Conservation (phyloP, 2,329 filamentous ascomycete genomes). For the Phyllosticta citrichinensis region DNA sequence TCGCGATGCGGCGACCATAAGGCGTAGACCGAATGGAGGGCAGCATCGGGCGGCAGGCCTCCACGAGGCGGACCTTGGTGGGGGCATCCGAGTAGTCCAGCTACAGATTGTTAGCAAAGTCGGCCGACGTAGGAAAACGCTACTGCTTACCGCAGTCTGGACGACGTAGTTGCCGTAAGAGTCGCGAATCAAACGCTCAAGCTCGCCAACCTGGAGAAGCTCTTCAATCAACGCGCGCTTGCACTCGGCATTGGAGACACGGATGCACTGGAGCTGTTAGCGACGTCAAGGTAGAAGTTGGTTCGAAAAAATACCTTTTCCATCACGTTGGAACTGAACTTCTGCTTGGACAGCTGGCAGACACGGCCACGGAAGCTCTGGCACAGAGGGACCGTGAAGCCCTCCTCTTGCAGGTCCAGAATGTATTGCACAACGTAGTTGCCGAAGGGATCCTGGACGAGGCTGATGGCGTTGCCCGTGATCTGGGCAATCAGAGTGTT, state of each 20-base stretch:
- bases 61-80: slow-evolving; percentile 51
- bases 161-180: slow-evolving; percentile 97
- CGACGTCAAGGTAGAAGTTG: background rate
- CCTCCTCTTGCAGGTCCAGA: slow-evolving; percentile 76
- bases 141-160: slow-evolving; percentile 60
- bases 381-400: slow-evolving; percentile 84
- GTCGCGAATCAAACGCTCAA: slow-evolving; percentile 83
- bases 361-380: slow-evolving; percentile 66
- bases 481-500: slow-evolving; percentile 77
- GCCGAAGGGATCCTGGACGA: slow-evolving; percentile 94
- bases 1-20: slow-evolving; percentile 85
- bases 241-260: slow-evolving; percentile 65
- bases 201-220: slow-evolving; percentile 62
- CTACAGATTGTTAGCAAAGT: background rate
- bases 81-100: slow-evolving; percentile 44
- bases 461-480: slow-evolving; percentile 72
- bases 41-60: slow-evolving; percentile 75
- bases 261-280: slow-evolving; percentile 41
- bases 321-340: slow-evolving; percentile 98
- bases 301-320: slow-evolving; percentile 51
- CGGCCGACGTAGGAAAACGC: background rate
- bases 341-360: slow-evolving; percentile 73
- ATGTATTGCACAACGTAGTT: slow-evolving; percentile 99
- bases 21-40: slow-evolving; percentile 81
- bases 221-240: slow-evolving; percentile 79